phyloP scores from a whole-genome alignment of 192 early-diverging fungal species.

The Tieghemiomyces parasiticus region DNA sequence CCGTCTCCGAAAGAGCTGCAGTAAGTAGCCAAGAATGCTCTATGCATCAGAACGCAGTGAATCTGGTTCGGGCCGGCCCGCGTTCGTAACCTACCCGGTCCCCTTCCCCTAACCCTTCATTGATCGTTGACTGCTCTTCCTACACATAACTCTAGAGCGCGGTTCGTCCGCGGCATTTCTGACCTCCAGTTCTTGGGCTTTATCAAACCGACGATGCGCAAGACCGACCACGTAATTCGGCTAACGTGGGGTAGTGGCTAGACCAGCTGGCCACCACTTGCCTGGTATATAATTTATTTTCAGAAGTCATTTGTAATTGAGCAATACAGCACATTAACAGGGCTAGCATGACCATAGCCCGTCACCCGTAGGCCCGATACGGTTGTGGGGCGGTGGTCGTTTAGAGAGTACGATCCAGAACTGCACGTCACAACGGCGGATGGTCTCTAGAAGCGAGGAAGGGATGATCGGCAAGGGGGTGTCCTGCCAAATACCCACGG shows the following conservation, averaged over 20 bases:
- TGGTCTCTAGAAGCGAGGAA: no score
- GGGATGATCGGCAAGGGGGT: no score
- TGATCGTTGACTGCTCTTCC: neutral
- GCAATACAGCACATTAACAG: no score
- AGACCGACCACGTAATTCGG: conserved; percentile 85
- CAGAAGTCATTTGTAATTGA: no score
- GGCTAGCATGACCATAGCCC: no score
- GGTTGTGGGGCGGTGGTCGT: no score
- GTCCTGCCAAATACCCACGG: no score
- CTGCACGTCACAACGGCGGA: no score
- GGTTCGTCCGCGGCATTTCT: conserved; percentile 72
- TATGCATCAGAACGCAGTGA: neutral
- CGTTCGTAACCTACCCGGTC: neutral
- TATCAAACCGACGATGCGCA: conserved; percentile 72
- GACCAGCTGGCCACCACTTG: no score
- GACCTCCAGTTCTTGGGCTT: conserved; percentile 85
- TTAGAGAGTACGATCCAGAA: no score
- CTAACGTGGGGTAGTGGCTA: conserved; percentile 82
- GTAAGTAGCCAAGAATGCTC: conserved; percentile 20
- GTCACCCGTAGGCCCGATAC: no score
- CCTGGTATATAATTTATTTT: no score
- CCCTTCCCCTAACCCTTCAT: neutral
- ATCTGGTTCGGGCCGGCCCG: neutral
- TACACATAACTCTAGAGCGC: conserved; percentile 30
- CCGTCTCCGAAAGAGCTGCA: conserved; percentile 39